Evolutionary conservation across 306 rosid species (phyloP), one percentile per base, ranked within the genome.

Genomic region (Echinosophora koreensis): DNA sequence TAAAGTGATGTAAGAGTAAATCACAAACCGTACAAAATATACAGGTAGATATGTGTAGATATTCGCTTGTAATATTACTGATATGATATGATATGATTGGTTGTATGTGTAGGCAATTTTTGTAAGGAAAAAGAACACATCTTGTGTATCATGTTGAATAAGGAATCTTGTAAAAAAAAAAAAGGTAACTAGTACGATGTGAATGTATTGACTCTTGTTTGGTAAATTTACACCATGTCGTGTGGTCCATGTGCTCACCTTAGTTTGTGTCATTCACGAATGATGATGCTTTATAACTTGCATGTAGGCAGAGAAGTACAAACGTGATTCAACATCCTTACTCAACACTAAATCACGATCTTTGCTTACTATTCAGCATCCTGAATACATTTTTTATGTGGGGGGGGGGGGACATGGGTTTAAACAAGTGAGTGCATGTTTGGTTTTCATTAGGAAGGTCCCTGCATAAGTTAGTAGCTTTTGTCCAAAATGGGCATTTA

Each of bases 1-100:
- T 74, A 82, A 81, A 84, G 85, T 76, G 69, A 72, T 73, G 80
- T 22, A 22, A 22, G 3, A 2, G 32, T 60, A 66, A 76, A 42
- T 61, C 74, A 71, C 78, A 75, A 64, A 83, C 78, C 50, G 81
- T 66, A 78, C 87, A 75, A 77, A 76, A 73, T 73, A 86, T 86
- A 86, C 78, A 73, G 71, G 86, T 83, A 64, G 83, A 66, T 80
- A 70, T 79, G 27, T 77, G 69, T 77, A 83, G 80, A 84, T 85
- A 81, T 88, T 67, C 71, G 66, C 73, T 71, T 86, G 88, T 88
- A 84, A 77, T 86, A 84, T 80, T 66, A 75, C 85, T 82, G 76
- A 66, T 46, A 47, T 47, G 52, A 71, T 11, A 47, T 47, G 52
- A 46, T 46, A 46, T 82, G 77, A 74, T 85, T 86, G 90, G 84